phyloP scores from a whole-genome alignment of 441 rosid species.

The Sinapis alba region DNA sequence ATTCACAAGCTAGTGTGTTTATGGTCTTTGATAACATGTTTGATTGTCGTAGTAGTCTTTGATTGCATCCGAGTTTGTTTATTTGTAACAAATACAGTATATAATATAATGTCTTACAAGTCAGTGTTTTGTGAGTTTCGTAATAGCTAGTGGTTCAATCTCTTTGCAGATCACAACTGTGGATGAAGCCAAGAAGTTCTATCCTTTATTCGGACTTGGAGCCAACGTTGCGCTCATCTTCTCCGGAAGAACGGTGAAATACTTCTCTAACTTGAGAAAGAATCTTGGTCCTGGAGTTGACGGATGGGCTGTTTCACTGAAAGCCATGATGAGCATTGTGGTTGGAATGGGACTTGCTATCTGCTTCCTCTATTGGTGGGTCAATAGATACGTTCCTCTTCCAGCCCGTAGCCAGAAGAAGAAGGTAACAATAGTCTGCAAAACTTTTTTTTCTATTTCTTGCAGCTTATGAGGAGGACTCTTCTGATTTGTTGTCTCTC shows the following conservation, averaged over 20 bases:
- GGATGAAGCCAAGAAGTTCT: conserved; percentile 88
- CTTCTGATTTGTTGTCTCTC: conserved; percentile 9
- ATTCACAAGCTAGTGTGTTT: not conserved
- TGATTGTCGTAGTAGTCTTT: not conserved
- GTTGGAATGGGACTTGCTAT: conserved; percentile 77
- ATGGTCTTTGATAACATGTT: conserved; percentile 8
- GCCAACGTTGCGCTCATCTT: conserved; percentile 90
- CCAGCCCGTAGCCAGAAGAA: conserved; percentile 93
- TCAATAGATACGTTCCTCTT: conserved; percentile 62
- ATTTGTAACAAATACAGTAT: not conserved
- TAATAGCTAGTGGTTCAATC: not conserved
- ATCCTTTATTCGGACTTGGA: conserved; percentile 92
- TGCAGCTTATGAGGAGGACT: conserved; percentile 6
- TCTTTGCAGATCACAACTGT: conserved; percentile 80
- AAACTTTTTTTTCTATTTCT: not conserved
- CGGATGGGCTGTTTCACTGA: conserved; percentile 91
- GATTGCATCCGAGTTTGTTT: conserved; percentile 3
- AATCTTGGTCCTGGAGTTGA: conserved; percentile 91
- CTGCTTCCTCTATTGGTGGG: conserved; percentile 90
- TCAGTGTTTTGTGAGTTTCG: conserved; percentile 3
- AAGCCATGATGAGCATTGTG: conserved; percentile 93
- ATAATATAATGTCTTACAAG: not conserved
- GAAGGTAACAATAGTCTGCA: conserved; percentile 72
- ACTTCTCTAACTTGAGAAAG: conserved; percentile 80
- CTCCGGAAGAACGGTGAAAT: conserved; percentile 93